phyloP scores from a whole-genome alignment of 1,284 basidiomycete species.

The Ganoderma sinense region DNA sequence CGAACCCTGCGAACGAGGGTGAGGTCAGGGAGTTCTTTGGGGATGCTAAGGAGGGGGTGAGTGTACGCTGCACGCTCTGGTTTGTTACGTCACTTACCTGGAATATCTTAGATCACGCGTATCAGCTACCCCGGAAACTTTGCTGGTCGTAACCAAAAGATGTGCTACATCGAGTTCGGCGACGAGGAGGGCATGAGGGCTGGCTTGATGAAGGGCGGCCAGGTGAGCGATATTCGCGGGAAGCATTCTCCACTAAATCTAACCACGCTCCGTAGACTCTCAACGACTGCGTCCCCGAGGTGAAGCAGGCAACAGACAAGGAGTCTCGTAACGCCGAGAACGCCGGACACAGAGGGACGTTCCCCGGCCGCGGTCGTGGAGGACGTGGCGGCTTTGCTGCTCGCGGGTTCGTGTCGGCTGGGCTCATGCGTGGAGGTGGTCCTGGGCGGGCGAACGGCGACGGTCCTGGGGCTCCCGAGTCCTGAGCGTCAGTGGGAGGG shows the following conservation, averaged over 20 bases:
- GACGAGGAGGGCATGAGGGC: constrained; percentile 84
- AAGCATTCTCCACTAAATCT: background rate
- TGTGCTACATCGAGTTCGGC: constrained; percentile 88
- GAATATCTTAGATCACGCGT: constrained; percentile 65
- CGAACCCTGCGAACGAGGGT: constrained; percentile 63
- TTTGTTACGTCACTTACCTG: background rate
- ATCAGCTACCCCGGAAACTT: constrained; percentile 69
- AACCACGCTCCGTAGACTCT: constrained; percentile 57
- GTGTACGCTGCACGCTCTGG: constrained; percentile 37
- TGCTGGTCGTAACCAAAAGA: constrained; percentile 56
- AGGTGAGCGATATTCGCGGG: constrained; percentile 52
- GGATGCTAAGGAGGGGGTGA: constrained; percentile 67
- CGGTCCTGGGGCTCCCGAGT: constrained; percentile 26
- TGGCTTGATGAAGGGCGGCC: constrained; percentile 74
- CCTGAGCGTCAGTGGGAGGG: constrained; percentile 1
- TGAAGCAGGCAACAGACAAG: constrained; percentile 74
- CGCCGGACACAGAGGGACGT: constrained; percentile 44
- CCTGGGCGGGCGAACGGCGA: constrained; percentile 43
- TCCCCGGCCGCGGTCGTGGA: constrained; percentile 55
- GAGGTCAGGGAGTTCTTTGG: constrained; percentile 82
- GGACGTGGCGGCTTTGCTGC: constrained; percentile 68
- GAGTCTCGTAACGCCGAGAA: constrained; percentile 56
- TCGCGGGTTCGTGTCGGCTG: constrained; percentile 72
- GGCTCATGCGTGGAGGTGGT: constrained; percentile 55
- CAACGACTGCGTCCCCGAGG: constrained; percentile 66